phyloP scores from a whole-genome alignment of 2,329 filamentous ascomycete species.

The Aspergillus latus region DNA sequence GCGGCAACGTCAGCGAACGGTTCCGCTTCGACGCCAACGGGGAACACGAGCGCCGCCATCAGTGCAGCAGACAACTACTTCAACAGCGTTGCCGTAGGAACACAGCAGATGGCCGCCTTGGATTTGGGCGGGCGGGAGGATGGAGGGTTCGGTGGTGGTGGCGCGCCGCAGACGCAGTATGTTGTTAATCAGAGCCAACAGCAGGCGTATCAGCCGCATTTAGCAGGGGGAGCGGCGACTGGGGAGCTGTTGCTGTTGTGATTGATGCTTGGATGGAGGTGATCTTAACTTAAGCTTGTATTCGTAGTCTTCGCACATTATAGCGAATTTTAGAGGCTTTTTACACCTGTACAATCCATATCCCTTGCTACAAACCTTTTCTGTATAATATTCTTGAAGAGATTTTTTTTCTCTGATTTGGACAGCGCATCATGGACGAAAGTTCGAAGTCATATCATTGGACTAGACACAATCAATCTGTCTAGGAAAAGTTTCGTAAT shows the following conservation, averaged over 20 bases:
- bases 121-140: constrained; percentile 64
- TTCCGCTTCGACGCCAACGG: constrained; percentile 32
- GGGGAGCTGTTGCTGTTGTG: constrained; percentile 70
- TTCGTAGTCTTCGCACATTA: constrained; percentile 2
- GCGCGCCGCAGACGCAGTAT: constrained; percentile 51
- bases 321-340: constrained; percentile 2
- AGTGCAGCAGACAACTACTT: constrained; percentile 90
- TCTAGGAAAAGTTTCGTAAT: not conserved
- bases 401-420: no score
- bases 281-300: not conserved
- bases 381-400: no score
- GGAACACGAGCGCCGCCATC: constrained; percentile 68
- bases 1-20: constrained; percentile 33
- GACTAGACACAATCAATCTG: not conserved
- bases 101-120: constrained; percentile 71
- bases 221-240: constrained; percentile 63
- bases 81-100: constrained; percentile 62
- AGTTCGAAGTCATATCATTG: not conserved
- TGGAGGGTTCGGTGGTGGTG: constrained; percentile 64
- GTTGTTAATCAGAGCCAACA: constrained; percentile 83
- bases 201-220: constrained; percentile 69
- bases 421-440: no score
- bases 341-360: not conserved
- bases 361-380: not conserved
- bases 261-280: constrained; percentile 9